A percentile compares a stretch with the other conserved stretches of the same genome.
These are phyloP conservation scores for Zygnema cylindricum DNA, from an alignment of 139 green algal species.

Conservation along the genomic window DNA sequence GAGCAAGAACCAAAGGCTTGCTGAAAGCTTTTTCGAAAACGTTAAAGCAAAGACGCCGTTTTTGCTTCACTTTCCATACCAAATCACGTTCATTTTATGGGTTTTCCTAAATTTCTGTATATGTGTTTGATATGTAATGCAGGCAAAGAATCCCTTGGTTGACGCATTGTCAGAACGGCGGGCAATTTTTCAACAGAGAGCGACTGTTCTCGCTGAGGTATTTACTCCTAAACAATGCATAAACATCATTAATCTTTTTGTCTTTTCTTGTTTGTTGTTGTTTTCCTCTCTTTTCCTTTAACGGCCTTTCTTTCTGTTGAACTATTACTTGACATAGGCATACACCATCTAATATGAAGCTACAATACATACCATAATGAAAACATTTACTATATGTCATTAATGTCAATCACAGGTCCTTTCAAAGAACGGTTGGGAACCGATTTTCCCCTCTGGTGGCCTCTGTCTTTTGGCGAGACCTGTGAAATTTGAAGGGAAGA, in stretches of 20 bases:
- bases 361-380: neutral
- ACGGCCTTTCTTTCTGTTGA: neutral
- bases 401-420: conserved; percentile 11
- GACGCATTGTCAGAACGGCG: neutral
- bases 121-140: neutral
- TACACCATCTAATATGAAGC: neutral
- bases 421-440: conserved; percentile 27
- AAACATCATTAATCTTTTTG: neutral
- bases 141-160: neutral
- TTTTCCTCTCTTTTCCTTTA: neutral
- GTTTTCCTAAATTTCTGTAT: neutral
- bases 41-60: neutral
- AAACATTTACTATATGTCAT: neutral
- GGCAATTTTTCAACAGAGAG: neutral
- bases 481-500: conserved; percentile 20
- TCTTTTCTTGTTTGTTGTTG: neutral
- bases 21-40: too few species aligned
- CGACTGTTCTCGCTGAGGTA: neutral
- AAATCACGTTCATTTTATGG: neutral
- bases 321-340: neutral
- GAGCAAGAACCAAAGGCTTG: neutral
- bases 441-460: conserved; percentile 25
- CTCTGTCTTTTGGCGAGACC: conserved; percentile 40
- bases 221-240: neutral
- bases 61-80: neutral